Percentiles rank a stretch among this genome's conserved stretches.
Evolutionary conservation across 2,329 filamentous ascomycete genomes (phyloP).

Genomic region (Exophiala lecanii-corni): DNA sequence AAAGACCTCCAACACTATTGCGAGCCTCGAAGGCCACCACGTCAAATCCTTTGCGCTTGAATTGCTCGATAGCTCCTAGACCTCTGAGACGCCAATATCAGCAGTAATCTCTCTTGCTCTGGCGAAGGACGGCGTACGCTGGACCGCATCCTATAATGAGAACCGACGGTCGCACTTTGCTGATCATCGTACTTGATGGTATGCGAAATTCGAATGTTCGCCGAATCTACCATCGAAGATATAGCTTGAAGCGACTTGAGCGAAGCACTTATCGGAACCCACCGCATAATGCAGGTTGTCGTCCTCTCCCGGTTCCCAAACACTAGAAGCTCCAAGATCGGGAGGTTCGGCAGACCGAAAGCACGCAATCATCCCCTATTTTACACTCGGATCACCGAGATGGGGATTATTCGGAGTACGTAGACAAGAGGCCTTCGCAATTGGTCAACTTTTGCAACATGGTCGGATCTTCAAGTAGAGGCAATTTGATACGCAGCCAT

Average conservation of each 20-base stretch:
- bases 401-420: neutral
- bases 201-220: too few relatives aligned
- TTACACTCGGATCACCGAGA: conserved; percentile 8
- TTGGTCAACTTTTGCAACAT: too few relatives aligned
- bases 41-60: conserved; percentile 12
- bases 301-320: too few relatives aligned
- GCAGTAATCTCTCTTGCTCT: conserved; percentile 1
- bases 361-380: conserved; percentile 7
- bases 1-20: conserved; percentile 10
- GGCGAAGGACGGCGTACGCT: conserved; percentile 6
- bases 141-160: conserved; percentile 12
- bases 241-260: too few relatives aligned
- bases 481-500: too few relatives aligned
- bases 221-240: too few relatives aligned
- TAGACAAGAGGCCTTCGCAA: too few relatives aligned
- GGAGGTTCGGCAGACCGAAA: too few relatives aligned
- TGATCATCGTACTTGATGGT: conserved; percentile 4
- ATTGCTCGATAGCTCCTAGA: conserved; percentile 11
- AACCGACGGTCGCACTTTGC: conserved; percentile 10
- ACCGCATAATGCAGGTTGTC: too few relatives aligned
- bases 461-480: too few relatives aligned
- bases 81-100: conserved; percentile 3
- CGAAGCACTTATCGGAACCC: too few relatives aligned
- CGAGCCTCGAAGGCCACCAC: conserved; percentile 11
- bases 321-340: too few relatives aligned